phyloP scores from a whole-genome alignment of 306 rosid species.

The Malus fusca region DNA sequence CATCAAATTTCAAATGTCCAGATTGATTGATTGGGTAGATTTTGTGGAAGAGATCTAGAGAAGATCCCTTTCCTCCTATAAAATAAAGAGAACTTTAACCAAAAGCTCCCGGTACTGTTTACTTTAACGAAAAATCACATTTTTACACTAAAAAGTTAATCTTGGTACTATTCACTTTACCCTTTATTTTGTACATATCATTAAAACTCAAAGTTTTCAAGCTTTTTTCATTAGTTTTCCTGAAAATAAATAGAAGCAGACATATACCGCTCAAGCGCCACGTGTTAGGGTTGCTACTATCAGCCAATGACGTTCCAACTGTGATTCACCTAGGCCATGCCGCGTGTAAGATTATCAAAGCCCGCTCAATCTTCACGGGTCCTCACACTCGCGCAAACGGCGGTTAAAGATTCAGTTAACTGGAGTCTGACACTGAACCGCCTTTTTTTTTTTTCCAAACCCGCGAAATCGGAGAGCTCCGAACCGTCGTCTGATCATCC shows the following conservation, averaged over 20 bases:
- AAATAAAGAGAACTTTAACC: neutral
- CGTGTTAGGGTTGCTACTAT: neutral
- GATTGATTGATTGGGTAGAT: too few relatives aligned
- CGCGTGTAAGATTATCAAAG: neutral
- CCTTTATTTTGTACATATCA: too few relatives aligned
- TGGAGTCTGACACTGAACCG: neutral
- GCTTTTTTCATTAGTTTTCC: too few relatives aligned
- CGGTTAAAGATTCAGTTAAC: neutral
- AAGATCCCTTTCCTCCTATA: neutral
- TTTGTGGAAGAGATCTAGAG: accelerated
- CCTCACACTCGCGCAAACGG: neutral
- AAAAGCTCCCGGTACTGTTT: too few relatives aligned
- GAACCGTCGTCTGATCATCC: neutral
- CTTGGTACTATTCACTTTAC: too few relatives aligned
- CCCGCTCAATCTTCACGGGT: neutral
- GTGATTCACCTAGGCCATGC: neutral
- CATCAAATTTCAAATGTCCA: too few relatives aligned
- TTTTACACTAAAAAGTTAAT: too few relatives aligned
- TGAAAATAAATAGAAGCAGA: neutral
- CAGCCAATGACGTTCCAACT: neutral
- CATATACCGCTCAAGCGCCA: neutral
- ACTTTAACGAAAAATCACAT: too few relatives aligned
- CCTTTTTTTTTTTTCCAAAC: neutral
- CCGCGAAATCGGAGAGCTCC: neutral
- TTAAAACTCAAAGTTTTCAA: too few relatives aligned